Evolutionary conservation across 208 protist genomes (phyloP).

Genomic region (Leishmania turanica): DNA sequence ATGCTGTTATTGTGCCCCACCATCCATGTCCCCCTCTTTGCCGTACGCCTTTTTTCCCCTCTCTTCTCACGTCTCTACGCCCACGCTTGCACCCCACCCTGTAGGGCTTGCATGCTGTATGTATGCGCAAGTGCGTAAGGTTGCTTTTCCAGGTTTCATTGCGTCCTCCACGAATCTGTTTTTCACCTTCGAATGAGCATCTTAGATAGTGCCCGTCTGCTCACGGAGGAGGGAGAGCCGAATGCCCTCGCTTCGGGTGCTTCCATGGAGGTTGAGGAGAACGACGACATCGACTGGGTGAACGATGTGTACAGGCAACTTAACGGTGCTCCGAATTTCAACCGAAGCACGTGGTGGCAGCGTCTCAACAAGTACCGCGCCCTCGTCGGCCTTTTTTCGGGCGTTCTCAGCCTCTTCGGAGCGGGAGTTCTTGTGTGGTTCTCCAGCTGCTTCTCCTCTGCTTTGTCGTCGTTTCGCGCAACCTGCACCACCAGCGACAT

Average conservation of each 20-base stretch:
- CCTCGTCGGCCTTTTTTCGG: conserved; percentile 8
- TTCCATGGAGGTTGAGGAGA: conserved; percentile 26
- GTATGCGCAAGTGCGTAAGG: not conserved
- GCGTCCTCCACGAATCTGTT: not conserved
- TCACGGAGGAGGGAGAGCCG: conserved; percentile 12
- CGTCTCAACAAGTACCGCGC: conserved; percentile 23
- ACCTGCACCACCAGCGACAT: not conserved
- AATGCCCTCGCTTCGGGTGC: not conserved
- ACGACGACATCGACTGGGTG: conserved; percentile 52
- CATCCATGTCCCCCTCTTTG: not conserved
- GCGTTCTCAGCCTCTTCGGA: conserved; percentile 9
- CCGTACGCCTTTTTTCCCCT: not conserved
- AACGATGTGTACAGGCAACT: conserved; percentile 42
- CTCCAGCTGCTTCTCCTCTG: conserved; percentile 14
- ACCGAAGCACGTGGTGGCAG: conserved; percentile 12
- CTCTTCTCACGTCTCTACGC: not conserved
- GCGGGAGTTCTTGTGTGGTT: conserved; percentile 12
- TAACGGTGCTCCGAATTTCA: conserved; percentile 18
- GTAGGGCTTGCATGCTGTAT: not conserved
- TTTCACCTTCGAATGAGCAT: conserved; percentile 18
- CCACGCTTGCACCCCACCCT: not conserved
- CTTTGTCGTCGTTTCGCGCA: conserved; percentile 4
- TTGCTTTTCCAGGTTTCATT: too few relatives aligned
- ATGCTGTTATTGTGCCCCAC: not conserved
- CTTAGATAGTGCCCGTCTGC: conserved; percentile 11